These are phyloP conservation scores for Ceratopteris richardii DNA, from an alignment of 75 land plant species.

Conservation along the genomic window DNA sequence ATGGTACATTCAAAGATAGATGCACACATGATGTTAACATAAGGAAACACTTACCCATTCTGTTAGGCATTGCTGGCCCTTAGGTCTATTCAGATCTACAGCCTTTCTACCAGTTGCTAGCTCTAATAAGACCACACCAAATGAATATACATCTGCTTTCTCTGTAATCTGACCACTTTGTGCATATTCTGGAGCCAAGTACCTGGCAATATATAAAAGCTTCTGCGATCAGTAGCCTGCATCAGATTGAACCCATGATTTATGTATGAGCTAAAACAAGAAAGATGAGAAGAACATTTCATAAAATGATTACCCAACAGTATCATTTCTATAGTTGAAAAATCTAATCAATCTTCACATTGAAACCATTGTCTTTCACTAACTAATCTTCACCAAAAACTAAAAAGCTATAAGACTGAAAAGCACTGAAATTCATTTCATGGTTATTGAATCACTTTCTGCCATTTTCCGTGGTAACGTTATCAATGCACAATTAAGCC, in stretches of 20 bases:
- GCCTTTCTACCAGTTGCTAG: slow-evolving; percentile 52
- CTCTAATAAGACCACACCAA: slow-evolving; percentile 60
- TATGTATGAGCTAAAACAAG: no score
- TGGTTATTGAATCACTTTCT: no score
- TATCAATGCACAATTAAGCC: no score
- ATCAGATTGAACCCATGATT: neutral
- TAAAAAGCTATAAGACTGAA: no score
- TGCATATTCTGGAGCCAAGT: slow-evolving; percentile 69
- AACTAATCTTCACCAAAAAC: no score
- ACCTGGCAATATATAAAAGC: slow-evolving; percentile 31
- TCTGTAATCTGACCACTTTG: slow-evolving; percentile 49
- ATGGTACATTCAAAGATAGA: neutral
- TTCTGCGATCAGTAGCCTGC: neutral
- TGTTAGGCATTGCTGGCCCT: slow-evolving; percentile 30
- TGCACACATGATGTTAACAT: neutral
- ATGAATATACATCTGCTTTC: slow-evolving; percentile 67
- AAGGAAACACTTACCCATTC: slow-evolving; percentile 23
- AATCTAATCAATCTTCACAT: no score
- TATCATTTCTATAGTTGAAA: no score
- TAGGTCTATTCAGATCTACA: slow-evolving; percentile 15
- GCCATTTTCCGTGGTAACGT: no score
- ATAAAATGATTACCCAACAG: no score
- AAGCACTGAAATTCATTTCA: no score
- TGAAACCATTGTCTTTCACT: no score
- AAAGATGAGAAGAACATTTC: no score